Evolutionary conservation across 139 green algal species (phyloP).

Genomic region (Picochlorum sp.): DNA sequence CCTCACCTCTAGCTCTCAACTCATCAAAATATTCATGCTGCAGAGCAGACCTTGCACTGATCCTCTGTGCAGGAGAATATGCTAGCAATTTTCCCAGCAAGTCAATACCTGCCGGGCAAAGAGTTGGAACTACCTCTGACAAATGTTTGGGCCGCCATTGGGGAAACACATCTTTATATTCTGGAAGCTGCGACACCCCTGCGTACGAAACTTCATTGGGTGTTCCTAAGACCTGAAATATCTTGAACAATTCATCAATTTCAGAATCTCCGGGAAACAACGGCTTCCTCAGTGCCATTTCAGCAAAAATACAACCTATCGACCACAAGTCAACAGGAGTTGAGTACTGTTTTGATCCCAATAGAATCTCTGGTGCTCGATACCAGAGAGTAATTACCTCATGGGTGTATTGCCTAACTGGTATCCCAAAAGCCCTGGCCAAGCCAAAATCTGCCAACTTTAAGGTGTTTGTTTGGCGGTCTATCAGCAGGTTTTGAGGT

Average conservation of each 20-base stretch:
- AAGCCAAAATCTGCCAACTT: slow-evolving; percentile 99
- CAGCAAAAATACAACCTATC: slow-evolving; percentile 96
- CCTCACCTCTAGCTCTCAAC: not conserved
- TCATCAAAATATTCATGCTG: slow-evolving; percentile 70
- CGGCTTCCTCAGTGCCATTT: slow-evolving; percentile 70
- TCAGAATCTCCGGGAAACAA: slow-evolving; percentile 81
- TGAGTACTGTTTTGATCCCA: slow-evolving; percentile 88
- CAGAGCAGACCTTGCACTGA: slow-evolving; percentile 51
- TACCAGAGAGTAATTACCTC: slow-evolving; percentile 99
- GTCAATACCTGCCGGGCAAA: slow-evolving; percentile 54
- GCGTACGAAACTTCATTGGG: slow-evolving; percentile 40
- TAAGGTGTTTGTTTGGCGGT: slow-evolving; percentile 62
- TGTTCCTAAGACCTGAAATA: slow-evolving; percentile 55
- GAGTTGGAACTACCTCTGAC: slow-evolving; percentile 41
- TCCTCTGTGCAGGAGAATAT: slow-evolving; percentile 35
- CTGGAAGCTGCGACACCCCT: slow-evolving; percentile 40
- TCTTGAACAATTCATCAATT: slow-evolving; percentile 63
- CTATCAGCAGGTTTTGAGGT: slow-evolving; percentile 95
- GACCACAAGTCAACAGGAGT: slow-evolving; percentile 96
- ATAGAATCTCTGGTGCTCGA: slow-evolving; percentile 90
- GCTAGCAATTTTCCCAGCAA: slow-evolving; percentile 60
- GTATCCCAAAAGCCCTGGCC: slow-evolving; percentile 89
- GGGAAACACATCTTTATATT: slow-evolving; percentile 54
- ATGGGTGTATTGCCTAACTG: slow-evolving; percentile 90
- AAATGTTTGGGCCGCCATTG: slow-evolving; percentile 14